phyloP scores from a whole-genome alignment of 495 filamentous ascomycete species.

The Aspergillus diversus region DNA sequence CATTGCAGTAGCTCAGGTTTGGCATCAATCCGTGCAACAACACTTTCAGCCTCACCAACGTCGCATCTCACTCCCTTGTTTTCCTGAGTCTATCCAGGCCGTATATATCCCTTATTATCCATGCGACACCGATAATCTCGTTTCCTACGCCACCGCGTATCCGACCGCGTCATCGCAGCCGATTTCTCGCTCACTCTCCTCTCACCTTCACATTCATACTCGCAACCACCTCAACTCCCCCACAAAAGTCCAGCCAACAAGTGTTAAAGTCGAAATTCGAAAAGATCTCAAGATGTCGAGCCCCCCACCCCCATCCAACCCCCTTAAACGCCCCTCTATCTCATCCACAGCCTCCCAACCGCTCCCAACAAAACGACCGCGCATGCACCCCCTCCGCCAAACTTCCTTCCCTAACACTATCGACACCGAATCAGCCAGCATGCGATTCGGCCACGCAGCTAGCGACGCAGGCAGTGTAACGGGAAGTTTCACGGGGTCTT shows the following conservation, averaged over 20 bases:
- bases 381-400: conserved; percentile 79
- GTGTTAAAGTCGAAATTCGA: neutral
- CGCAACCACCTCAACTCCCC: too few relatives aligned
- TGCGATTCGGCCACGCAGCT: conserved; percentile 27
- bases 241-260: too few relatives aligned
- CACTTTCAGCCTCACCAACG: neutral
- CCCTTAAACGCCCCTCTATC: conserved; percentile 50
- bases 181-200: too few relatives aligned
- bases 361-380: conserved; percentile 36
- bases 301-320: conserved; percentile 45
- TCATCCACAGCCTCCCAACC: conserved; percentile 43
- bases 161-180: too few relatives aligned
- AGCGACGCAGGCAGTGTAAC: conserved; percentile 71
- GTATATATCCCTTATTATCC: too few relatives aligned
- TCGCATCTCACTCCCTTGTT: neutral
- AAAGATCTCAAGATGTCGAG: conserved; percentile 44
- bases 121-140: too few relatives aligned
- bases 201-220: too few relatives aligned
- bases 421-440: conserved; percentile 56
- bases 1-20: neutral
- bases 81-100: too few relatives aligned
- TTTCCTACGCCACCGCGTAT: too few relatives aligned
- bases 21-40: neutral
- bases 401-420: conserved; percentile 78
- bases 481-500: conserved; percentile 58